Evolutionary conservation across 2,329 filamentous ascomycete species (phyloP).

Genomic region (Raffaelea albimanens): DNA sequence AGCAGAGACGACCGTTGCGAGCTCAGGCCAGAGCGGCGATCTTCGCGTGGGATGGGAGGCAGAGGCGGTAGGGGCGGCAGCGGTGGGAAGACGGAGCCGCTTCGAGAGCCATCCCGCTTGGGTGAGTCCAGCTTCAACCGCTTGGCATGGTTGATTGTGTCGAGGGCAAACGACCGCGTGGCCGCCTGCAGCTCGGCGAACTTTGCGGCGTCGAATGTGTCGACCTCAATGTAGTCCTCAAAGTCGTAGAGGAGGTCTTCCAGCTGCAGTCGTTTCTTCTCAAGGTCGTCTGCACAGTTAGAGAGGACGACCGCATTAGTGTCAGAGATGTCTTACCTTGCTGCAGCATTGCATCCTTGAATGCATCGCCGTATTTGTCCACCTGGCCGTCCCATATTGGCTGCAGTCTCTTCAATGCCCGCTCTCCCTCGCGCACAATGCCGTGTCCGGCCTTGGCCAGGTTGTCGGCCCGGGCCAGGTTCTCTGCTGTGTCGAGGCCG

Average conservation of each 20-base stretch:
- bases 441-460: slow-evolving; percentile 24
- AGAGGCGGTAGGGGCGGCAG: slow-evolving; percentile 18
- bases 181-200: slow-evolving; percentile 29
- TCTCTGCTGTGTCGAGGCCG: slow-evolving; percentile 7
- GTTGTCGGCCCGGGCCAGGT: slow-evolving; percentile 15
- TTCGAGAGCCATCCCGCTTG: background rate
- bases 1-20: slow-evolving; percentile 1
- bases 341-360: slow-evolving; percentile 24
- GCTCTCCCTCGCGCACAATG: slow-evolving; percentile 21
- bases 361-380: slow-evolving; percentile 25
- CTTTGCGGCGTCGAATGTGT: slow-evolving; percentile 25
- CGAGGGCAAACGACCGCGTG: slow-evolving; percentile 29
- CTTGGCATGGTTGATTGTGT: slow-evolving; percentile 26
- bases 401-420: slow-evolving; percentile 26
- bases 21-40: background rate
- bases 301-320: too few relatives aligned
- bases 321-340: too few relatives aligned
- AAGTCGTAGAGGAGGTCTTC: slow-evolving; percentile 34
- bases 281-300: slow-evolving; percentile 24
- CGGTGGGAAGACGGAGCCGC: slow-evolving; percentile 15
- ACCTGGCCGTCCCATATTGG: slow-evolving; percentile 28
- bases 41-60: slow-evolving; percentile 1
- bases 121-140: slow-evolving; percentile 19
- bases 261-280: slow-evolving; percentile 20
- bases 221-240: slow-evolving; percentile 30